Evolutionary conservation across 805 yeast genomes (phyloP), one percentile per base, ranked within the genome.

Genomic region (Ogataea zsoltii): DNA sequence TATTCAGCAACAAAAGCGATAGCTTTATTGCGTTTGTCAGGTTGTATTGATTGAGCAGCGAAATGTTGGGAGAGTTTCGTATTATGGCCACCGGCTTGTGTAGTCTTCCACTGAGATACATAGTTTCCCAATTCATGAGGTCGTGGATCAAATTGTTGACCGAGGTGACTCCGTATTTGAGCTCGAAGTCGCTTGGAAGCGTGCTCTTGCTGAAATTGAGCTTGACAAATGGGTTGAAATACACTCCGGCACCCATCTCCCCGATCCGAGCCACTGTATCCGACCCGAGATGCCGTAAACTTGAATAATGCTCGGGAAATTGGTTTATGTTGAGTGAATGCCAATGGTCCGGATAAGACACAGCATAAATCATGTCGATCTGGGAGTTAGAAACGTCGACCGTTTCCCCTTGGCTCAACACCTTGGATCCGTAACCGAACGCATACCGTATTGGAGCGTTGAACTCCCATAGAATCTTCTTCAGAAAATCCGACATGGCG

Each of bases 341-440:
- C 83, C 96, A 94, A 50, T 77, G 80, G 26, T 71, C 70, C 2
- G 95, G 80, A 59, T 83, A 77, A 0, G 84, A 75, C 2, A 91
- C 97, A 1, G 88, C 89, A 57, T 86, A 82, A 11, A 92, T 85
- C 65, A 94, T 66, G 63, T 94, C 99, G 11, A 88, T 79, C 63
- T 94, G 98, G 0, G 90, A 84, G 21, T 60, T 57, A 1, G 58
- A 45, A 4, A 46, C 33, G 29, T 75, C 74, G 11, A 63, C 60
- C 10, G 61, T 54, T 3, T 60, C 45, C 4, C 82, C 83, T 63
- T 92, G 99, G 30, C 80, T 75, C 57, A 94, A 87, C 1, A 94
- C 96, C 4, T 96, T 96, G 7, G 96, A 86, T 2, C 99, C 99
- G 65, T 92, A 92, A 0, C 97, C 99, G 66, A 92, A 87, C 1